Base-by-base conservation (phyloP, 192 early-diverging fungal genomes). In the Diversispora epigaea region DNA sequence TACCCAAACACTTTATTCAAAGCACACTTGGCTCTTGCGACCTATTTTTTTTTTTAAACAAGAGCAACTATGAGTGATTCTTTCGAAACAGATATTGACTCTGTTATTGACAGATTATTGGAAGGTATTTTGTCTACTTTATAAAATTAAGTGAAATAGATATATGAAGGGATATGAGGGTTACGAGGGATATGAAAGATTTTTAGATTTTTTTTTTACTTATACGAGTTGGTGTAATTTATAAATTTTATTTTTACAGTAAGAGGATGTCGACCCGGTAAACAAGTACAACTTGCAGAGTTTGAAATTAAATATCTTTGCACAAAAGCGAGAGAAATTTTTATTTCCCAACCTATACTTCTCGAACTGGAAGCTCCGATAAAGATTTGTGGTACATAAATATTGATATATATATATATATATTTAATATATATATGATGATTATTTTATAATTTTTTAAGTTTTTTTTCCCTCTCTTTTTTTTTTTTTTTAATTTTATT, bases 271-370 rank as follows among this genome's bases (percentile, higher is more conserved):
- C 87, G 95, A 77, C 96, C 96, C 52, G 96, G 96, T 40, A 94
- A 95, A 80, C 96, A 98, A 84, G 96, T 98, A 12, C 93, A 95
- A 79, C 91, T 98, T 43, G 91, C 88, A 55, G 96, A 98, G 83
- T 84, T 93, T 75, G 96, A 98, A 86, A 96, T 98, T 81, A 91
- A 93, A 71, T 97, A 87, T 83, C 87, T 98, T 47, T 98, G 96
- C 86, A 91, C 87, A 72, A 95, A 93, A 68, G 92, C 94, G 44
- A 89, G 96, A 52, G 96, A 98, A 80, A 93, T 97, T 71, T 96
- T 98, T 81, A 92, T 98, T 79, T 89, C 80, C 81, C 96, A 96
- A 78, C 94, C 94, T 57, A 94, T 97, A 69, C 86, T 97, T 64
- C 84, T 97, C 19, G 95, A 97, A 79, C 79, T 97, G 61, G 95